Evolutionary conservation across 768 basidiomycete genomes (phyloP), one percentile per base, ranked within the genome.

Genomic region (Amanita inopinata): DNA sequence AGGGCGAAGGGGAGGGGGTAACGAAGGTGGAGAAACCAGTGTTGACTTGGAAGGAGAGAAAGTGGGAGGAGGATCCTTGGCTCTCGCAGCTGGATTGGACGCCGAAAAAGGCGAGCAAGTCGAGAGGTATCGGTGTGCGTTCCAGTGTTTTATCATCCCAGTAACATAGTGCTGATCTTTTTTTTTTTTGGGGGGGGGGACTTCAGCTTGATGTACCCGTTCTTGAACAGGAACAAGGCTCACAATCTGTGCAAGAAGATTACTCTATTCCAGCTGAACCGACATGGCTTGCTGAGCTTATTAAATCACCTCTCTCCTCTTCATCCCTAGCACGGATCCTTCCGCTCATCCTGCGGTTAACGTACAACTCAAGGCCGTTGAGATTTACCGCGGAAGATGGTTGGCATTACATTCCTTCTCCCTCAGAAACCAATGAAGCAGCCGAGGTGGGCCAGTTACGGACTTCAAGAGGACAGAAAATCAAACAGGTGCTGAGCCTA

Each of bases 11-110:
- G 63, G 22, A 60, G 56, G 37, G 11, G n/a, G n/a, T n/a, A n/a
- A n/a, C n/a, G n/a, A n/a, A n/a, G n/a, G n/a, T n/a, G n/a, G n/a
- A n/a, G n/a, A n/a, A n/a, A n/a, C n/a, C n/a, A n/a, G n/a, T n/a
- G n/a, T n/a, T n/a, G n/a, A n/a, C n/a, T n/a, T n/a, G n/a, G n/a
- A n/a, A n/a, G n/a, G n/a, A n/a, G n/a, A n/a, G n/a, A n/a, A n/a
- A 10, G 3, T 90, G 80, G 83, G 74, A 69, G 56, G 67, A 71
- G 2, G 84, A 90, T 59, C 78, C 78, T 5, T 96, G 91, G 90
- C 61, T 93, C 10, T 73, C 69, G 37, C 96, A 99, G 58, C 67
- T 98, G 45, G 93, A 99, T 57, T 98, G 96, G 96, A 81, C 87
- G 1, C 88, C 88, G 1, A 97, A 98, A 59, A 67, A 72, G 4